These are phyloP conservation scores for Pseudocercospora fuligena DNA, from an alignment of 2,329 filamentous ascomycete species.

Conservation along the genomic window DNA sequence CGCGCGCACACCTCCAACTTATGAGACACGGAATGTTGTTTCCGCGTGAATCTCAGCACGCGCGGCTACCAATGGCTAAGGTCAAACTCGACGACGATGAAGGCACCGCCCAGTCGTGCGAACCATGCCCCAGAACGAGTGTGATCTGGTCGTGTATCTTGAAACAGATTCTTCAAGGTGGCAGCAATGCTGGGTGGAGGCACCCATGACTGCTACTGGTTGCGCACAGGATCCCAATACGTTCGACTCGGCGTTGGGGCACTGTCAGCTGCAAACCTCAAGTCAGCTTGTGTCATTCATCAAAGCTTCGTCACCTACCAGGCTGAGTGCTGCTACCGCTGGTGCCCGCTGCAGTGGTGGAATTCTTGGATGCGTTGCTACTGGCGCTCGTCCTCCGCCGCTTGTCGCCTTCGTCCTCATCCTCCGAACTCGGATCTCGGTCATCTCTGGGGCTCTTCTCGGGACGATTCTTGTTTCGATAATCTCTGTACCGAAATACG, in stretches of 20 bases:
- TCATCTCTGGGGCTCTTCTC: slow-evolving; percentile 13
- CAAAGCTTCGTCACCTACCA: slow-evolving; percentile 2
- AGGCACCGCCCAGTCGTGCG: neutral
- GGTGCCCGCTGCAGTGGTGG: slow-evolving; percentile 2
- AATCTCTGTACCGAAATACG: slow-evolving; percentile 52
- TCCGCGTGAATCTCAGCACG: no score
- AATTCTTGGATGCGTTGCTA: slow-evolving; percentile 14
- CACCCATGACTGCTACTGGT: slow-evolving; percentile 12
- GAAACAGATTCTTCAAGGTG: neutral
- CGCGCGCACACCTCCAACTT: no score
- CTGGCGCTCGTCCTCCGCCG: slow-evolving; percentile 5
- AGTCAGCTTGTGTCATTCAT: neutral
- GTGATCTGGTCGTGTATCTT: neutral
- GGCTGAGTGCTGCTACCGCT: slow-evolving; percentile 8
- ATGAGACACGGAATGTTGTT: neutral
- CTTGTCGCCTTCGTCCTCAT: slow-evolving; percentile 14
- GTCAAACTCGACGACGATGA: neutral
- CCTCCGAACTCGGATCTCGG: slow-evolving; percentile 7
- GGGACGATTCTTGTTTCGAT: slow-evolving; percentile 42
- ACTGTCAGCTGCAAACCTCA: neutral
- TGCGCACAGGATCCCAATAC: slow-evolving; percentile 26
- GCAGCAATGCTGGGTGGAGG: neutral
- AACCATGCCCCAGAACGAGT: neutral
- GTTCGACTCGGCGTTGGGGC: slow-evolving; percentile 7
- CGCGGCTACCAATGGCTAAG: neutral